Percentiles rank a stretch among this genome's conserved stretches.
phyloP scores from a whole-genome alignment of 495 filamentous ascomycete genomes.

The Penicillium daleae region DNA sequence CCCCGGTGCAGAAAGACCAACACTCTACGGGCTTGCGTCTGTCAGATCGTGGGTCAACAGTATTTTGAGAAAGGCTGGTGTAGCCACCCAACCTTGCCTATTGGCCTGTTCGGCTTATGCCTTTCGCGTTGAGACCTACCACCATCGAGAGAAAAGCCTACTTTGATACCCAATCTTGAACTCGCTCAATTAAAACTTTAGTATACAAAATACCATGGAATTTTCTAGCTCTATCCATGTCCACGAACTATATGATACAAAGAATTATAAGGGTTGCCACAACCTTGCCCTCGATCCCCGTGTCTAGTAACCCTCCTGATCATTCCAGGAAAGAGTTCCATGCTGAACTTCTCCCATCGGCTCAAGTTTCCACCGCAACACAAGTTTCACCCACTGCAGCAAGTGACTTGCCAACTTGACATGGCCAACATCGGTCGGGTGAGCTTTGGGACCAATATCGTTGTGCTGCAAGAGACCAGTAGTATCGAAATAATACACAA shows the following conservation, averaged over 20 bases:
- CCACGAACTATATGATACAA: neutral
- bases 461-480: constrained; percentile 71
- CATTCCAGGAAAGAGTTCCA: constrained; percentile 65
- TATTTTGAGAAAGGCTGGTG: no score
- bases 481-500: constrained; percentile 71
- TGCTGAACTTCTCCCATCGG: constrained; percentile 68
- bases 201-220: neutral
- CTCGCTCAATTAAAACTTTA: neutral
- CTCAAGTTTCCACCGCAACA: constrained; percentile 63
- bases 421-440: constrained; percentile 69
- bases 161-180: neutral
- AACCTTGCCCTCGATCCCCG: neutral
- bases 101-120: no score
- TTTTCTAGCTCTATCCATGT: neutral
- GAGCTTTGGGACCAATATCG: constrained; percentile 65
- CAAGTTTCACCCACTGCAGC: constrained; percentile 56
- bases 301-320: constrained; percentile 51
- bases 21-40: neutral
- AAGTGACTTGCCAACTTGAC: constrained; percentile 70
- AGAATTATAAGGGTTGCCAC: neutral
- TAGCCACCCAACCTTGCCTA: no score
- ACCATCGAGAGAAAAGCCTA: neutral
- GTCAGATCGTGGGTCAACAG: neutral
- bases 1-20: neutral
- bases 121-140: no score